A percentile compares a stretch with the other conserved stretches of the same genome.
phyloP scores from a whole-genome alignment of 2,329 filamentous ascomycete genomes.

The Lasiodiplodia theobromae region DNA sequence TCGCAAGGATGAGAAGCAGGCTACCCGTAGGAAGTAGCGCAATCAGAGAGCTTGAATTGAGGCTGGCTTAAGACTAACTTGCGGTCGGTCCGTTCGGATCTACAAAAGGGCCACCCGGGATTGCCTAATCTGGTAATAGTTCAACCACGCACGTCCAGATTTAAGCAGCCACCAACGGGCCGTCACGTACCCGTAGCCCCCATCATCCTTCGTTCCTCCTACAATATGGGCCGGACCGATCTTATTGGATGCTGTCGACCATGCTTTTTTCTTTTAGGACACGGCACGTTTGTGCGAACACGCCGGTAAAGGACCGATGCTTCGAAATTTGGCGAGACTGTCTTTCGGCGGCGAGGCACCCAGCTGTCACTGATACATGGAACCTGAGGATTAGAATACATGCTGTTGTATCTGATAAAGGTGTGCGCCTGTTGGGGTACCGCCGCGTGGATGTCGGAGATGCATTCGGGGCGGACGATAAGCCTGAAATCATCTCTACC shows the following conservation, averaged over 20 bases:
- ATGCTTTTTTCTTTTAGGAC: neutral
- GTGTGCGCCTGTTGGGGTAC: neutral
- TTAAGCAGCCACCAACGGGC: constrained; percentile 4
- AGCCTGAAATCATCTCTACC: neutral
- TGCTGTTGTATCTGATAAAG: neutral
- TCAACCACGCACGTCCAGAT: neutral
- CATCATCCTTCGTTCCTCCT: neutral
- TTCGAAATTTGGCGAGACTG: neutral
- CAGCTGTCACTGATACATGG: neutral
- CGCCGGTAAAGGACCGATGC: neutral
- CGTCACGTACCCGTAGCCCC: constrained; percentile 1
- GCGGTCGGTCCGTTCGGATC: neutral
- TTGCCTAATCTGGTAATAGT: constrained; percentile 4
- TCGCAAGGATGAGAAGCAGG: neutral
- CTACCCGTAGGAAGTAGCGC: neutral
- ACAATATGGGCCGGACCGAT: neutral
- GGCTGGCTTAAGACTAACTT: neutral
- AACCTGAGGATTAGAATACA: neutral
- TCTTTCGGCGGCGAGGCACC: neutral
- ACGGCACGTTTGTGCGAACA: neutral
- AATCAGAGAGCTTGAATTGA: neutral
- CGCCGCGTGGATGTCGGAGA: neutral
- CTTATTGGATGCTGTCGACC: neutral
- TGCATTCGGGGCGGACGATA: neutral
- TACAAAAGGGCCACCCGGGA: neutral